These are phyloP conservation scores for Elsinoe fawcettii DNA, from an alignment of 2,329 filamentous ascomycete genomes.

Conservation along the genomic window DNA sequence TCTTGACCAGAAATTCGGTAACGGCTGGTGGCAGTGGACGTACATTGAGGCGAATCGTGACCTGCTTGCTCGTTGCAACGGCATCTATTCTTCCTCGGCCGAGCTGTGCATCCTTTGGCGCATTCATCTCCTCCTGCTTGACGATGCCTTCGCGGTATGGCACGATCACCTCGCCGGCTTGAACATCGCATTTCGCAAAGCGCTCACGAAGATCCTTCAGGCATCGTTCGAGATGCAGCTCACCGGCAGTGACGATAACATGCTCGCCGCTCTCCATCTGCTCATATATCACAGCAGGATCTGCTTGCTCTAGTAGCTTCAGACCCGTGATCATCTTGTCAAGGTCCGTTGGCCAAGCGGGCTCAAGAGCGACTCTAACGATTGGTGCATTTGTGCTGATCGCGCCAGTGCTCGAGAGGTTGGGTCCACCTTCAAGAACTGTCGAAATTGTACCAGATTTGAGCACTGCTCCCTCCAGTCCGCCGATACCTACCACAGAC, in stretches of 20 bases:
- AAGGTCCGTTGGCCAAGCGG: constrained; percentile 78
- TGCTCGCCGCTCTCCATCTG: constrained; percentile 90
- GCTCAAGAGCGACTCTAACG: constrained; percentile 91
- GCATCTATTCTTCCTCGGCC: constrained; percentile 72
- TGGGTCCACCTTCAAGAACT: constrained; percentile 75
- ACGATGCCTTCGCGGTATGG: constrained; percentile 93
- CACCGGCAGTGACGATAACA: constrained; percentile 86
- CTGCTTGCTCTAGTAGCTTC: constrained; percentile 80
- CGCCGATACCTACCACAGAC: constrained; percentile 89
- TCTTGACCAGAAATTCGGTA: constrained; percentile 78
- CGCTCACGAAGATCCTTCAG: constrained; percentile 86
- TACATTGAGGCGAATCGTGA: constrained; percentile 68
- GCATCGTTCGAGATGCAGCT: constrained; percentile 88
- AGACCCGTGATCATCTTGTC: constrained; percentile 92
- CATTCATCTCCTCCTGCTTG: constrained; percentile 77
- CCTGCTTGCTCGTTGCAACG: constrained; percentile 75
- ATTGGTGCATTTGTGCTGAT: constrained; percentile 68
- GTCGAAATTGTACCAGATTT: constrained; percentile 94
- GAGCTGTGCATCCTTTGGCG: constrained; percentile 75
- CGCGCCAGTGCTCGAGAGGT: constrained; percentile 77
- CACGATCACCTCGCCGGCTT: constrained; percentile 88
- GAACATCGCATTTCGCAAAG: constrained; percentile 89
- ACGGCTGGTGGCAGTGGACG: constrained; percentile 69
- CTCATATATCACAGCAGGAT: constrained; percentile 93
- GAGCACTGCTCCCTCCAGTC: constrained; percentile 84